These are phyloP conservation scores for Rubia balearica DNA, from an alignment of 305 asterid genomes.

Conservation along the genomic window DNA sequence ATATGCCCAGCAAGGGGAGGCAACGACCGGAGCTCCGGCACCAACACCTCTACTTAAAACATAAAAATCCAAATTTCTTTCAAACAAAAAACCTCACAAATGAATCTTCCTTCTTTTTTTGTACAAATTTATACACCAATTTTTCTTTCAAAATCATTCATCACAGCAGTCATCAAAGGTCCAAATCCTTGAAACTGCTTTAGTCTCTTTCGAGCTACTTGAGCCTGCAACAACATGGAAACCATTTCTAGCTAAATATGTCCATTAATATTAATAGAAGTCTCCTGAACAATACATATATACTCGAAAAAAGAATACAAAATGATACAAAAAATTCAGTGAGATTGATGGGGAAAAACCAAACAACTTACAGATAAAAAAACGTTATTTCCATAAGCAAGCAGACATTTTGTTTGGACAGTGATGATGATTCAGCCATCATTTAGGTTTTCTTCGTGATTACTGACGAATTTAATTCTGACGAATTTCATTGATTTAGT, in stretches of 20 bases:
- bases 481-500: too few species aligned
- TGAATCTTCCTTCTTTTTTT: too few species aligned
- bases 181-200: too few species aligned
- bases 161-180: too few species aligned
- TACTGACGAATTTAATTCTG: too few species aligned
- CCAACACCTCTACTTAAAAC: too few species aligned
- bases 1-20: slow-evolving; percentile 50
- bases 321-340: slow-evolving; percentile 7
- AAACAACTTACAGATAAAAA: slow-evolving; percentile 30
- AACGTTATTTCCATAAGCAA: slow-evolving; percentile 15
- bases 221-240: too few species aligned
- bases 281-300: neutral
- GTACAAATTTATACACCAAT: too few species aligned
- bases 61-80: slow-evolving; percentile 36
- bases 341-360: neutral
- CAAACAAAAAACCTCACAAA: neutral
- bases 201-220: too few species aligned
- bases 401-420: slow-evolving; percentile 8
- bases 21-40: slow-evolving; percentile 92
- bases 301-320: slow-evolving; percentile 1
- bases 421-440: slow-evolving; percentile 19
- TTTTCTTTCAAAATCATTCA: too few species aligned
- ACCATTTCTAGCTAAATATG: too few species aligned
- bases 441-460: neutral
- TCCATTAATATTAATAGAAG: too few species aligned